phyloP scores from a whole-genome alignment of 441 rosid species.

The Pelargonium citronellum region DNA sequence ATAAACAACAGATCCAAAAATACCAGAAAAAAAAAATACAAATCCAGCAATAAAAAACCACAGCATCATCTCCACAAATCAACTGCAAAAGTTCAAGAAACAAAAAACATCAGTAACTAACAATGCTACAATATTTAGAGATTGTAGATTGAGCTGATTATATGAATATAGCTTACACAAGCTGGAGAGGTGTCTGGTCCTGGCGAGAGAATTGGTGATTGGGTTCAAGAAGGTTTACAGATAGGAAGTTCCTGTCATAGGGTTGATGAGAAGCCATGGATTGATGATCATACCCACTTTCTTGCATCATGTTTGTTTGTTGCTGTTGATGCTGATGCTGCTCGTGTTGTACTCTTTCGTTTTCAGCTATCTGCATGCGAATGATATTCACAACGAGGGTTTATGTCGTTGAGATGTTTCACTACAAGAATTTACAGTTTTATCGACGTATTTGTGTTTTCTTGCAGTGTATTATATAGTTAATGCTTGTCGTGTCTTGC shows the following conservation, averaged over 20 bases:
- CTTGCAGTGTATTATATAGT: no score
- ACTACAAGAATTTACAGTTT: no score
- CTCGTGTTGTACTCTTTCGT: slow-evolving; percentile 38
- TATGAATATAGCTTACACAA: slow-evolving; percentile 40
- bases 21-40: background rate
- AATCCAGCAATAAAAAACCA: background rate
- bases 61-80: background rate
- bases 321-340: slow-evolving; percentile 42
- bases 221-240: slow-evolving; percentile 59
- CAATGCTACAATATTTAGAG: no score
- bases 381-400: background rate
- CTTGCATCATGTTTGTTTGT: slow-evolving; percentile 40
- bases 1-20: background rate
- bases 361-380: slow-evolving; percentile 53
- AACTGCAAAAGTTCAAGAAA: background rate
- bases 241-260: slow-evolving; percentile 45
- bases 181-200: slow-evolving; percentile 63
- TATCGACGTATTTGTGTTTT: no score
- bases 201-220: slow-evolving; percentile 52
- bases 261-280: slow-evolving; percentile 38
- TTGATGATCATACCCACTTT: slow-evolving; percentile 32
- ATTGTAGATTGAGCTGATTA: no score
- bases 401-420: no score
- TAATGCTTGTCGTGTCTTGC: no score
- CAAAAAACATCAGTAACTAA: background rate